phyloP scores from a whole-genome alignment of 139 green algal species.

The Chlorella sp. region DNA sequence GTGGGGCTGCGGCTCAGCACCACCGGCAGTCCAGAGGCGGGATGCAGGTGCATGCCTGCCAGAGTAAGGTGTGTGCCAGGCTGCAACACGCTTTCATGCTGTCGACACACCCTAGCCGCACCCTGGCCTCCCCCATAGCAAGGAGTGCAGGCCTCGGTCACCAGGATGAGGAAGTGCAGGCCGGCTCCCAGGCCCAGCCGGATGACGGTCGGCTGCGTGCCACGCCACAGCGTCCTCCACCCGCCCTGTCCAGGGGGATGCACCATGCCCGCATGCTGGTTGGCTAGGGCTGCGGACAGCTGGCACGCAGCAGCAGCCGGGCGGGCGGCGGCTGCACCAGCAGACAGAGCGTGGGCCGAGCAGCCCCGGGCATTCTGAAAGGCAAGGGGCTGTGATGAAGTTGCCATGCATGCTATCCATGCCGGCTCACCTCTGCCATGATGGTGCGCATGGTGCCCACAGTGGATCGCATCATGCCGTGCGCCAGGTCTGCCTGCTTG shows the following conservation, averaged over 20 bases:
- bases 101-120: too few relatives aligned
- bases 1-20: too few relatives aligned
- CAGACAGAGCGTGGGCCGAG: too few relatives aligned
- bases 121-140: too few relatives aligned
- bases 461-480: slow-evolving; percentile 34
- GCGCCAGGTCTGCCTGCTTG: slow-evolving; percentile 59
- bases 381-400: too few relatives aligned
- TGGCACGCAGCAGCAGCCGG: neutral
- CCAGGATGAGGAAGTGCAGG: slow-evolving; percentile 82
- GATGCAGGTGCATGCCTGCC: too few relatives aligned
- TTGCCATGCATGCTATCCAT: too few relatives aligned
- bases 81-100: too few relatives aligned
- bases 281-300: neutral
- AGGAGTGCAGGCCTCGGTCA: slow-evolving; percentile 43
- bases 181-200: slow-evolving; percentile 76
- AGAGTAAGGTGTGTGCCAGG: too few relatives aligned
- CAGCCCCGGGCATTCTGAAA: too few relatives aligned
- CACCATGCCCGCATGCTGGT: neutral
- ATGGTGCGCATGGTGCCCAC: slow-evolving; percentile 55
- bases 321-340: neutral
- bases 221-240: slow-evolving; percentile 69
- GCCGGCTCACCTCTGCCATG: slow-evolving; percentile 43
- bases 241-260: neutral
- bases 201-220: slow-evolving; percentile 76
- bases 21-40: too few relatives aligned